Conservation (phyloP, 192 early-diverging fungal genomes). For the Rhizoclosmatium sp. region DNA sequence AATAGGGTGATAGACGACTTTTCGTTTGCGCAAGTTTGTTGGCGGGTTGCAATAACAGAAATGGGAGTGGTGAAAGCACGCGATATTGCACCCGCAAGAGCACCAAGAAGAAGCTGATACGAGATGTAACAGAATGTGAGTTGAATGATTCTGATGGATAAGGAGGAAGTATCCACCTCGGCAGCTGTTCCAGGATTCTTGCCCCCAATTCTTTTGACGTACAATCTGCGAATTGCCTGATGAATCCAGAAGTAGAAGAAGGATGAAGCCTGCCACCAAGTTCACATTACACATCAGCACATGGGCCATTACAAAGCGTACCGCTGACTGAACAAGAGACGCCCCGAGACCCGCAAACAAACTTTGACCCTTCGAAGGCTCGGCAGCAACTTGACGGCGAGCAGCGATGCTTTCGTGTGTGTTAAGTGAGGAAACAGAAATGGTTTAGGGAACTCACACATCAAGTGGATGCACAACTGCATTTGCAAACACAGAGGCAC, state of each 20-base stretch:
- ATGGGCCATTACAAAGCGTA: no score
- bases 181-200: neutral
- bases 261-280: constrained; percentile 18
- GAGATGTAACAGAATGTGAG: neutral
- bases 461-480: constrained; percentile 17
- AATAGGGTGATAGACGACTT: constrained; percentile 66
- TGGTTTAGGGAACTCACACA: neutral
- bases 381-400: no score
- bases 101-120: constrained; percentile 80
- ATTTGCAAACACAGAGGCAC: constrained; percentile 33
- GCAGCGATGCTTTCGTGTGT: constrained; percentile 70
- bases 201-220: constrained; percentile 1
- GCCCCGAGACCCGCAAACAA: constrained; percentile 87
- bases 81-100: constrained; percentile 85
- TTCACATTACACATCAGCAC: no score
- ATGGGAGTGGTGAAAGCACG: constrained; percentile 91
- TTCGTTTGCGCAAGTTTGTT: constrained; percentile 58
- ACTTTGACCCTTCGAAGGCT: constrained; percentile 47
- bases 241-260: constrained; percentile 66
- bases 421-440: neutral
- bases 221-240: constrained; percentile 30
- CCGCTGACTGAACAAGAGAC: constrained; percentile 61
- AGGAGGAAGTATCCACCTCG: neutral
- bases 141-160: neutral
- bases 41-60: constrained; percentile 84